Conservation (phyloP, 2,329 filamentous ascomycete species). For the Dactylellina sp. region DNA sequence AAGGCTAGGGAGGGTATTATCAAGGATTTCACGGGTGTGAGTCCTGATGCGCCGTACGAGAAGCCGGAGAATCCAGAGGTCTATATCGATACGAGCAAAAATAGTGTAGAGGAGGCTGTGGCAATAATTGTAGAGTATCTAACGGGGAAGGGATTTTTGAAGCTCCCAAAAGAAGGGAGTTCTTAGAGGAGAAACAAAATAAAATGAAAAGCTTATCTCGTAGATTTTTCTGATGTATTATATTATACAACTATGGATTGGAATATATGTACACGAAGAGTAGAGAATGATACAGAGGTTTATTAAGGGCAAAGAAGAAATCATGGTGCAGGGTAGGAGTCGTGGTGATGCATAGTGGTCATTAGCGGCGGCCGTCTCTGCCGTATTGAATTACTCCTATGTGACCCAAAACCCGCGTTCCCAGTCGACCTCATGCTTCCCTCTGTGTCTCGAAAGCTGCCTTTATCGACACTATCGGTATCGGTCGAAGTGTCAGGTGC, state of each 20-base stretch:
- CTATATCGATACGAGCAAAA: conserved; percentile 82
- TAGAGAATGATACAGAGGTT: conserved; percentile 3
- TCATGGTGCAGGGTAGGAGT: conserved; percentile 31
- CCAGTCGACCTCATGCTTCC: conserved; percentile 36
- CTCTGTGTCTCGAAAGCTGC: conserved; percentile 27
- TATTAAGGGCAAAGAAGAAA: not conserved
- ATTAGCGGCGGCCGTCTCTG: conserved; percentile 46
- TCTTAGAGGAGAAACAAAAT: not conserved
- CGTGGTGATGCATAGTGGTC: conserved; percentile 46
- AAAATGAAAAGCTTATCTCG: not conserved
- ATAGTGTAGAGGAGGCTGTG: conserved; percentile 88
- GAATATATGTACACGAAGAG: conserved; percentile 45
- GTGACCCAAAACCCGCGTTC: conserved; percentile 26
- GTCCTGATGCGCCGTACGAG: conserved; percentile 83
- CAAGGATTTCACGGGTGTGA: conserved; percentile 96
- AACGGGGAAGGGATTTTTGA: conserved; percentile 34
- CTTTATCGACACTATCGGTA: conserved; percentile 46
- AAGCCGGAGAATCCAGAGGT: conserved; percentile 87
- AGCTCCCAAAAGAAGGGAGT: conserved; percentile 24
- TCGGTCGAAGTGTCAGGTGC: conserved; percentile 39
- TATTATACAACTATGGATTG: conserved; percentile 20
- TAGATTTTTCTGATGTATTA: conserved; percentile 15
- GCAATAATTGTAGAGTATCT: conserved; percentile 84
- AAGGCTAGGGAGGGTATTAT: conserved; percentile 94
- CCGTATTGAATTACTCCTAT: conserved; percentile 50